These are phyloP conservation scores for Gaeumannomyces sp. DNA, from an alignment of 2,329 filamentous ascomycete genomes.

Conservation along the genomic window DNA sequence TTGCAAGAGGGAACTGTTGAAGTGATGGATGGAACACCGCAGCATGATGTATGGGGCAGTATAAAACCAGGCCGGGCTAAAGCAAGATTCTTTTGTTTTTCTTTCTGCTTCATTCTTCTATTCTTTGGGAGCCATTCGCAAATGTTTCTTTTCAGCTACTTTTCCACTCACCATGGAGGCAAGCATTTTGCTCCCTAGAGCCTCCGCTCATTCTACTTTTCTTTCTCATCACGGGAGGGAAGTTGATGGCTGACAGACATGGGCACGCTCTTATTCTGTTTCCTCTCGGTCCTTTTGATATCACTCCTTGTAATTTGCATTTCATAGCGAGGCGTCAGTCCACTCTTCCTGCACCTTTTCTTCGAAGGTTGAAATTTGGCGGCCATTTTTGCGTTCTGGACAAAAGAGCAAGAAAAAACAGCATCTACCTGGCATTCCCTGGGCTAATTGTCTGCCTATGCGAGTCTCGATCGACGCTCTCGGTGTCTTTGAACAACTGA, in stretches of 20 bases:
- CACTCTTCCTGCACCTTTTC: not conserved
- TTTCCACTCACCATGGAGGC: not conserved
- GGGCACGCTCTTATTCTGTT: constrained; percentile 1
- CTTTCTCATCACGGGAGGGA: not conserved
- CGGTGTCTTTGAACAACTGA: not conserved
- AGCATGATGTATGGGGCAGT: not conserved
- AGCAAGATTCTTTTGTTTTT: constrained; percentile 1
- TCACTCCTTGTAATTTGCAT: not conserved
- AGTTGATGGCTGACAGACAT: not conserved
- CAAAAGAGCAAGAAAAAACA: not conserved
- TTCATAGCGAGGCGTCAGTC: constrained; percentile 4
- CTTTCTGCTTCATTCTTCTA: constrained; percentile 1
- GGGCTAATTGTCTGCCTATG: not conserved
- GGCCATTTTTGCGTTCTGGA: not conserved
- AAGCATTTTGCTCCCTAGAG: not conserved
- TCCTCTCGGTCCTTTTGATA: not conserved
- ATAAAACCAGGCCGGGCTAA: not conserved
- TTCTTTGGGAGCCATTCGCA: not conserved
- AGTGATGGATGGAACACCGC: not conserved
- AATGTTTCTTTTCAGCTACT: not conserved
- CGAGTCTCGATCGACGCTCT: not conserved
- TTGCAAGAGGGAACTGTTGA: not conserved
- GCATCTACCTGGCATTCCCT: not conserved
- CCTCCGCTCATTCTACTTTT: not conserved
- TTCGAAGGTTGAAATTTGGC: not conserved